A percentile compares a stretch with the other conserved stretches of the same genome.
Evolutionary conservation across 805 yeast species (phyloP).

Genomic region (Saccharomyces jurei): DNA sequence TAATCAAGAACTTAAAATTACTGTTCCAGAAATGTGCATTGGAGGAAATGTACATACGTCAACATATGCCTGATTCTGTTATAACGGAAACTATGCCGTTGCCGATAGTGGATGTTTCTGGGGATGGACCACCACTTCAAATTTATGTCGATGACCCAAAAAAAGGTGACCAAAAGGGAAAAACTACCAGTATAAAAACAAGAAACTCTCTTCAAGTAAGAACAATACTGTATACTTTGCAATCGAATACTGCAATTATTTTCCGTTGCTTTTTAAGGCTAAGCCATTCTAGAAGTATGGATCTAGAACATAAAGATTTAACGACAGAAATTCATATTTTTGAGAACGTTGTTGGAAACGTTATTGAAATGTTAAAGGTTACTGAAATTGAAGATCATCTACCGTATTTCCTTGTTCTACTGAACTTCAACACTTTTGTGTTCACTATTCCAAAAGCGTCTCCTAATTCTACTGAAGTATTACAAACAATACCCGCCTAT

Average conservation of each 20-base stretch:
- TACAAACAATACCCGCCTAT: slow-evolving; percentile 35
- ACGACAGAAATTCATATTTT: slow-evolving; percentile 37
- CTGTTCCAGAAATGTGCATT: slow-evolving; percentile 44
- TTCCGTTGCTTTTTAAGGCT: slow-evolving; percentile 39
- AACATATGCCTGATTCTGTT: slow-evolving; percentile 42
- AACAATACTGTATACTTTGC: slow-evolving; percentile 41
- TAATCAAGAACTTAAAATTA: slow-evolving; percentile 36
- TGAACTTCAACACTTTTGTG: slow-evolving; percentile 32
- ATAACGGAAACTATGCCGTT: slow-evolving; percentile 32
- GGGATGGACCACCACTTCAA: slow-evolving; percentile 35
- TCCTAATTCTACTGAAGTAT: slow-evolving; percentile 22
- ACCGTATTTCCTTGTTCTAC: slow-evolving; percentile 31
- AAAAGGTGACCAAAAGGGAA: slow-evolving; percentile 30
- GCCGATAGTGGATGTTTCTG: slow-evolving; percentile 16
- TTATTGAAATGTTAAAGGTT: slow-evolving; percentile 24
- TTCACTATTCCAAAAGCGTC: slow-evolving; percentile 28
- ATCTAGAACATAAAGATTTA: slow-evolving; percentile 27
- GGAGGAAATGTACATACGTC: slow-evolving; percentile 51
- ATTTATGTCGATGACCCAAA: slow-evolving; percentile 39
- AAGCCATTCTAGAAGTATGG: slow-evolving; percentile 36
- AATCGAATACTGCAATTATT: slow-evolving; percentile 36
- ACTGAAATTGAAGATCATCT: slow-evolving; percentile 15
- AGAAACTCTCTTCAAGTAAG: slow-evolving; percentile 56
- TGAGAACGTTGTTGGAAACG: slow-evolving; percentile 24
- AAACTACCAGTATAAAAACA: slow-evolving; percentile 47